Evolutionary conservation across 2,329 filamentous ascomycete genomes (phyloP), one percentile per base, ranked within the genome.

Genomic region (Neofusicoccum kwambonambiense): DNA sequence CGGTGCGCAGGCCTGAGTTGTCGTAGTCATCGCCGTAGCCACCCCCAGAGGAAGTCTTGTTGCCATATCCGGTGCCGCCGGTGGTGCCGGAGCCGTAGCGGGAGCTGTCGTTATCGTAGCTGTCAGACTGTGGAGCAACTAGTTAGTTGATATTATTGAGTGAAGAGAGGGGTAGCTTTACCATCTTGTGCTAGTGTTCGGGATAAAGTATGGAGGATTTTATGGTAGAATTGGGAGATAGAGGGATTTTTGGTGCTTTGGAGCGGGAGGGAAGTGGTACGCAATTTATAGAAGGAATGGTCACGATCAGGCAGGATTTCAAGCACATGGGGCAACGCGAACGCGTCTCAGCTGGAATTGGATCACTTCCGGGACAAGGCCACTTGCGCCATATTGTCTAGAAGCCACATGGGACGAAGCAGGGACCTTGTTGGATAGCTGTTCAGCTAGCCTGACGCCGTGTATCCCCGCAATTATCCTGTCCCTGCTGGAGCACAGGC

Each of bases 51-150:
- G 9, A 12, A 13, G 69, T 69, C 65, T 78, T 78, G 68, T 77
- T 79, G 60, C 76, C 77, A 64, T 75, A 76, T n/a, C 74, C 75
- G 3, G 75, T 73, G 15, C 75, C 74, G 35, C 71, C 71, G 5
- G 72, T 74, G 0, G 70, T 68, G 11, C 74, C 75, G 9, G 70
- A 73, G 27, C 75, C 74, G 65, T 74, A 31, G 27, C 27, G 27
- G 27, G 27, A 75, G 9, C 65, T 52, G 58, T 58, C 67, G 52
- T 67, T 67, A 60, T 66, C 70, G 56, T 62, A 67, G 58, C 22
- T 45, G 41, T 58, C 56, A 11, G 56, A 47, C 56, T 58, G 52
- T 19, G 15, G 1, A 34, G 39, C 11, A 27, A 35, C 13, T 31
- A 4, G 19, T 7, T 39, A n/a, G 4, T 12, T 34, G 22, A 9